phyloP scores from a whole-genome alignment of 257 asterid genomes.

The Penstemon newberryi region DNA sequence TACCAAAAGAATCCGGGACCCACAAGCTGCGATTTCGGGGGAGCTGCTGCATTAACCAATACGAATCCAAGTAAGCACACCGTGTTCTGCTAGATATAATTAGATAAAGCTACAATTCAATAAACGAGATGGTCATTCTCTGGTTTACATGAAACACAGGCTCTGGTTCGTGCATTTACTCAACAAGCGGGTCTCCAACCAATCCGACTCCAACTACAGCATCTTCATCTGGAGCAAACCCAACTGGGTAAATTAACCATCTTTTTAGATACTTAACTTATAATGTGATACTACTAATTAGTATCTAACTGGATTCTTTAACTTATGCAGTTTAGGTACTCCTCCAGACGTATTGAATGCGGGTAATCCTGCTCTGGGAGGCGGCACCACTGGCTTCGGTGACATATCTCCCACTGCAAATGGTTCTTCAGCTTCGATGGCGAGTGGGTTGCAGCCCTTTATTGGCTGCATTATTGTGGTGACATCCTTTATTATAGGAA shows the following conservation, averaged over 20 bases:
- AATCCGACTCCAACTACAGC: conserved; percentile 49
- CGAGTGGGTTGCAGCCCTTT: conserved; percentile 44
- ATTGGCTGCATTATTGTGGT: conserved; percentile 40
- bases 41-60: conserved; percentile 63
- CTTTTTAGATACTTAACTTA: background rate
- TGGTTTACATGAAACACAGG: conserved; percentile 42
- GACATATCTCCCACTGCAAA: conserved; percentile 44
- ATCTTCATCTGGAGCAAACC: conserved; percentile 52
- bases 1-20: conserved; percentile 73
- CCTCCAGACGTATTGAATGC: conserved; percentile 51
- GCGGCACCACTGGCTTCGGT: conserved; percentile 45
- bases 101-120: no score
- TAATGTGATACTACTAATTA: no score
- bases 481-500: conserved; percentile 41
- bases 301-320: conserved; percentile 11
- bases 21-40: conserved; percentile 90
- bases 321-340: conserved; percentile 43
- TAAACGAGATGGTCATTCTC: background rate
- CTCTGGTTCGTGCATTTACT: conserved; percentile 69
- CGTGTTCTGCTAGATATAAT: no score
- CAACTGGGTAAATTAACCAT: conserved; percentile 42
- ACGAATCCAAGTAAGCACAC: conserved; percentile 73
- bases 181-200: conserved; percentile 47
- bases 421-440: conserved; percentile 37
- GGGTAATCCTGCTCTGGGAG: conserved; percentile 55